Conservation (phyloP, 768 basidiomycete species). For the Paxillus rubicundulus region DNA sequence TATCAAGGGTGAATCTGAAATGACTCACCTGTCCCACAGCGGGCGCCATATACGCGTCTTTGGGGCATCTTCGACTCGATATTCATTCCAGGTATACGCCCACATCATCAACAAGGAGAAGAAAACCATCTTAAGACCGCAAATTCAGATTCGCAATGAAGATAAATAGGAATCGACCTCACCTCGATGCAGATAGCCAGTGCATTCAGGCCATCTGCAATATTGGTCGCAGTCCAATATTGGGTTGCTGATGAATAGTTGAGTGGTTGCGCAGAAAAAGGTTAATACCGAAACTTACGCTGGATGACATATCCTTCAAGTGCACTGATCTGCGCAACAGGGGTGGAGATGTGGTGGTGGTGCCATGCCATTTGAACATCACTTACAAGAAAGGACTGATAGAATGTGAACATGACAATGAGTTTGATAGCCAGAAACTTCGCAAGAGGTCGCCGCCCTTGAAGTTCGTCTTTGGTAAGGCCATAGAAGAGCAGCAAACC, state of each 20-base stretch:
- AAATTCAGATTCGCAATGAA: constrained; percentile 5
- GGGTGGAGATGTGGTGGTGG: background rate
- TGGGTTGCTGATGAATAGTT: constrained; percentile 46
- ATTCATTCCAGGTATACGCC: constrained; percentile 76
- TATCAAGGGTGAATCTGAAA: background rate
- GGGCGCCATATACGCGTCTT: constrained; percentile 66
- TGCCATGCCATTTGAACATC: background rate
- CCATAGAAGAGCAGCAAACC: constrained; percentile 83
- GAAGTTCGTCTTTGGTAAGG: constrained; percentile 77
- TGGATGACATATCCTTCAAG: constrained; percentile 71
- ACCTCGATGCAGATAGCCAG: constrained; percentile 85
- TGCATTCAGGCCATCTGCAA: constrained; percentile 81
- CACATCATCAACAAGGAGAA: constrained; percentile 78
- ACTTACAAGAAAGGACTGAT: constrained; percentile 74
- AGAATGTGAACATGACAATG: constrained; percentile 87
- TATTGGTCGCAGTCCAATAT: constrained; percentile 83
- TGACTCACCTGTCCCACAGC: constrained; percentile 56
- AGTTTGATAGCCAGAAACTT: constrained; percentile 89
- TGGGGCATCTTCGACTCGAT: constrained; percentile 42
- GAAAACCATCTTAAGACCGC: constrained; percentile 66
- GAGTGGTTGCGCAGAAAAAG: background rate
- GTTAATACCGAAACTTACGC: constrained; percentile 32
- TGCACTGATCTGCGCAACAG: constrained; percentile 50
- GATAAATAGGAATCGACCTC: constrained; percentile 3
- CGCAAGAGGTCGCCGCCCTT: constrained; percentile 68